phyloP scores from a whole-genome alignment of 1,284 basidiomycete species.

The Microbotryum intermedium region DNA sequence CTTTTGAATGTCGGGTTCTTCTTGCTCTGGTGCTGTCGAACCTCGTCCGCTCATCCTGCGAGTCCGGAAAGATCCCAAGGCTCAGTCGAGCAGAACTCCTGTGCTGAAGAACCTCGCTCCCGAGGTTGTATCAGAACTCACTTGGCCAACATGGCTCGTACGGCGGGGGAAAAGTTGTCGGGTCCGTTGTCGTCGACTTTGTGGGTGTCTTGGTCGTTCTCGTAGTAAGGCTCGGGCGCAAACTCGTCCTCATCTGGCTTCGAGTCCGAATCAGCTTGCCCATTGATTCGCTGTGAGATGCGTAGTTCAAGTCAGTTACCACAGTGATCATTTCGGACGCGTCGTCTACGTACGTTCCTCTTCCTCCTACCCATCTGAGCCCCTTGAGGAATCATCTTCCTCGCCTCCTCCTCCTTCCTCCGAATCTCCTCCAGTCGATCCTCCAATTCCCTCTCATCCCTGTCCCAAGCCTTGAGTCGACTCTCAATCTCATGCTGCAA shows the following conservation, averaged over 20 bases:
- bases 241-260: conserved; percentile 50
- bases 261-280: conserved; percentile 18
- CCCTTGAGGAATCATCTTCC: conserved; percentile 35
- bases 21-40: conserved; percentile 26
- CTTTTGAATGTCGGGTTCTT: conserved; percentile 41
- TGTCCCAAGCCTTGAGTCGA: conserved; percentile 31
- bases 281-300: conserved; percentile 33
- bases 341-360: conserved; percentile 46
- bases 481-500: conserved; percentile 38
- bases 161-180: conserved; percentile 61
- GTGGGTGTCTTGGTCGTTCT: conserved; percentile 37
- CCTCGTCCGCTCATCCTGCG: neutral
- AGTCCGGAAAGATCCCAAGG: conserved; percentile 3
- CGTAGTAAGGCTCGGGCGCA: conserved; percentile 51
- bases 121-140: conserved; percentile 39
- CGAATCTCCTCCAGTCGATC: conserved; percentile 31
- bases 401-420: conserved; percentile 9
- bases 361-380: conserved; percentile 51
- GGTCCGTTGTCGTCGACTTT: conserved; percentile 41
- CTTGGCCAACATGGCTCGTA: conserved; percentile 72
- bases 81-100: conserved; percentile 6
- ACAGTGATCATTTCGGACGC: conserved; percentile 3
- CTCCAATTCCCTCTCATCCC: conserved; percentile 37
- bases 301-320: neutral
- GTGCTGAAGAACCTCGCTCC: too few relatives aligned